phyloP scores from a whole-genome alignment of 257 asterid genomes.

The Petrea volubilis region DNA sequence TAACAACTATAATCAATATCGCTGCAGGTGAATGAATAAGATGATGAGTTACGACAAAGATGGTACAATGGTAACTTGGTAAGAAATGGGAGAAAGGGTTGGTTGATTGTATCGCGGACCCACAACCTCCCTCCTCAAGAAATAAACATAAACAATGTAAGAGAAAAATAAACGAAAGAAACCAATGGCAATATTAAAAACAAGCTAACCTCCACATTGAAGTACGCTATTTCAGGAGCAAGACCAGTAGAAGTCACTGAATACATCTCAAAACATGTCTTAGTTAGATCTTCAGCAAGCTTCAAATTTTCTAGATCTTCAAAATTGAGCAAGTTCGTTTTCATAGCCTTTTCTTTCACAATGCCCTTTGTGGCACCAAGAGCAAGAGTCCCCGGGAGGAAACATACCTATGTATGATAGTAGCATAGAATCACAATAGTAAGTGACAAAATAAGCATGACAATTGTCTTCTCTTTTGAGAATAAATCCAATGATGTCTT shows the following conservation, averaged over 20 bases:
- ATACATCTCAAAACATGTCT: constrained; percentile 87
- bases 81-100: not conserved
- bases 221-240: constrained; percentile 93
- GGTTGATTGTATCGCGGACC: not conserved
- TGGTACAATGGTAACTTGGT: not conserved
- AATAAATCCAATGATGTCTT: not conserved
- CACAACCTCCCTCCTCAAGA: constrained; percentile 5
- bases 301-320: constrained; percentile 88
- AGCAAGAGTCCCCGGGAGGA: constrained; percentile 96
- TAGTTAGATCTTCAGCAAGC: constrained; percentile 92
- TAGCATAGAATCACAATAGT: constrained; percentile 13
- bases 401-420: constrained; percentile 65
- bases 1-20: constrained; percentile 5
- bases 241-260: constrained; percentile 89
- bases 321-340: constrained; percentile 65
- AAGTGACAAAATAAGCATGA: not conserved
- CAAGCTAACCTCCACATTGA: constrained; percentile 66
- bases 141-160: not conserved
- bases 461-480: constrained; percentile 7
- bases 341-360: constrained; percentile 73
- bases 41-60: not conserved
- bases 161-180: not conserved
- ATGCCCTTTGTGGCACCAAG: constrained; percentile 95
- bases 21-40: not conserved
- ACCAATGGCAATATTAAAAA: constrained; percentile 15